Conservation (phyloP, 495 filamentous ascomycete species). For the Penicillium cataractarum region DNA sequence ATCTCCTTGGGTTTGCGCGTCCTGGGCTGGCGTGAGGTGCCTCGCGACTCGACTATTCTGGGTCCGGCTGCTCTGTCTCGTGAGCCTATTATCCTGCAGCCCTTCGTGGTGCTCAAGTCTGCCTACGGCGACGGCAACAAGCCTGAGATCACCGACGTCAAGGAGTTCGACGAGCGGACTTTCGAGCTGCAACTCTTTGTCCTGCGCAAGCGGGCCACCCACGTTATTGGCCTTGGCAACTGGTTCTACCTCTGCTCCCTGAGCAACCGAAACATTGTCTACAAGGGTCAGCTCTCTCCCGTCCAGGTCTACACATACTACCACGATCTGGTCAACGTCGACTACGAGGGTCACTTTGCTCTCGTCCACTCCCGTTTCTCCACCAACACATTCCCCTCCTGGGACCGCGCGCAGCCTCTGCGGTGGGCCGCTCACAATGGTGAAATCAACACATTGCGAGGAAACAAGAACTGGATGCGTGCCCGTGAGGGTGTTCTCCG, state of each 20-base stretch:
- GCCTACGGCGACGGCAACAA: conserved; percentile 85
- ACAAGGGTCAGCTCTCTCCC: conserved; percentile 96
- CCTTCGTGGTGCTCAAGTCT: conserved; percentile 87
- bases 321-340: conserved; percentile 94
- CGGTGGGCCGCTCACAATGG: conserved; percentile 99
- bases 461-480: conserved; percentile 99
- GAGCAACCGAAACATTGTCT: conserved; percentile 98
- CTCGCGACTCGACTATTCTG: conserved; percentile 87
- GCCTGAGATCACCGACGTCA: conserved; percentile 77
- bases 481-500: conserved; percentile 95
- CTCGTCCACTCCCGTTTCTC: conserved; percentile 98
- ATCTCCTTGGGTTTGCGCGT: conserved; percentile 85
- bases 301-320: conserved; percentile 99
- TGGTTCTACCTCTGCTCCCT: conserved; percentile 99
- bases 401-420: conserved; percentile 96
- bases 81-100: conserved; percentile 93
- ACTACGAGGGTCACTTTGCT: conserved; percentile 97
- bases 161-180: conserved; percentile 77
- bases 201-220: conserved; percentile 91
- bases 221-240: conserved; percentile 92
- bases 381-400: conserved; percentile 98
- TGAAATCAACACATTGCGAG: conserved; percentile 97
- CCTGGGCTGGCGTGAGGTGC: conserved; percentile 95
- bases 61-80: conserved; percentile 91
- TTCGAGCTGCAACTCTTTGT: conserved; percentile 96